Base-by-base conservation (phyloP, 805 yeast genomes). In the Candida endomychidarum region DNA sequence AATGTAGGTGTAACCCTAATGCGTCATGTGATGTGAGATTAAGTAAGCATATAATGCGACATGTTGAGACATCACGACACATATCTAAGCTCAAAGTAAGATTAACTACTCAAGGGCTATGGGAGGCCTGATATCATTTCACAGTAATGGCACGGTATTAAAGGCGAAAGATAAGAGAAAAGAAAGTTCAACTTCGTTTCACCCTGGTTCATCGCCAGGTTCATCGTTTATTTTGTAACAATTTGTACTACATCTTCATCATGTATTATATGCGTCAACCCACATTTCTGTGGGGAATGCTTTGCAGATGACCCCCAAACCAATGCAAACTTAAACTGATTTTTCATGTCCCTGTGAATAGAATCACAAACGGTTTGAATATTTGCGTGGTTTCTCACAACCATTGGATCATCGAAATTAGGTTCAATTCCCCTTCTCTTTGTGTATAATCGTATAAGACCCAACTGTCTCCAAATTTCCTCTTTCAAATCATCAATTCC, bases 261-360 rank as follows among this genome's bases (percentile, higher is more conserved):
- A 51, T 86, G 80, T 10, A 93, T 83, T 25, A 70, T 68, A 59
- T 91, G 99, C 47, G 58, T 77, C 42, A 91, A 69, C 0, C 99
- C 98, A 71, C 98, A 91, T 58, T 91, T 91, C 57, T 91, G 99
- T 3, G 98, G 98, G 24, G 91, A 86, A 58, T 88, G 96, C 60
- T 93, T 93, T 5, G 97, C 85, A 34, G 95, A 83, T 1, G 90
- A 80, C 0, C 99, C 99, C 97, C 98, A 91, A 5, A 91, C 96
- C 54, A 89, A 65, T 0, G 98, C 98, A 59, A 90, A 89, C 60
- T 89, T 87, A 72, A 93, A 91, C 54, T 85, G 87, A 48, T 84
- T 81, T 56, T 89, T 90, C 73, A 91, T 85, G 54, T 90, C 96
- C 51, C 95, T 77, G 60, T 91, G 98, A 47, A 91, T 83, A 9